These are phyloP conservation scores for Xylariaceae sp. DNA, from an alignment of 2,329 filamentous ascomycete species.

Conservation along the genomic window DNA sequence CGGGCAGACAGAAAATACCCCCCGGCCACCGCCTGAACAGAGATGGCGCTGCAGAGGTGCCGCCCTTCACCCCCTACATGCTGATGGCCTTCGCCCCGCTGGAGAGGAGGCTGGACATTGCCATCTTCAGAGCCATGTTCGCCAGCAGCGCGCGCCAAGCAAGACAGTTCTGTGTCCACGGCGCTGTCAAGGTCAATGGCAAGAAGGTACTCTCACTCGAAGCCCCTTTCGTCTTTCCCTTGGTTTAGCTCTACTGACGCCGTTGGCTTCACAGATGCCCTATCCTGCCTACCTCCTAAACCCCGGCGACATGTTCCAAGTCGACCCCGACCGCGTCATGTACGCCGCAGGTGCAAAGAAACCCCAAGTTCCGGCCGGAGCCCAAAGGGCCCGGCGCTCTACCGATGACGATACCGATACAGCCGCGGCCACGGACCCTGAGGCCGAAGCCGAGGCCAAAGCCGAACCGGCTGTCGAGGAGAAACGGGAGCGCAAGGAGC, in stretches of 20 bases:
- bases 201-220: constrained; percentile 59
- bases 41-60: neutral
- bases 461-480: no score
- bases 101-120: constrained; percentile 87
- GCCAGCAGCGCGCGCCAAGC: constrained; percentile 90
- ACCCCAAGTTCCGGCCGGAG: constrained; percentile 9
- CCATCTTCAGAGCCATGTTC: constrained; percentile 88
- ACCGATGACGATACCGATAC: constrained; percentile 12
- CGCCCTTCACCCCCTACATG: constrained; percentile 71
- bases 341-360: constrained; percentile 77
- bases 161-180: constrained; percentile 88
- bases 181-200: constrained; percentile 90
- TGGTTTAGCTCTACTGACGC: constrained; percentile 6
- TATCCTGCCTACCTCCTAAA: constrained; percentile 92
- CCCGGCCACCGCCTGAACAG: no score
- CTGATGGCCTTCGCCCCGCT: constrained; percentile 91
- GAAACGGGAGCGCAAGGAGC: constrained; percentile 11
- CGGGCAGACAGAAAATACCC: constrained; percentile 46
- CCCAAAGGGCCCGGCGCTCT: constrained; percentile 3
- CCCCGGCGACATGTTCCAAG: constrained; percentile 96
- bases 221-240: neutral
- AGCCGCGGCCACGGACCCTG: constrained; percentile 11
- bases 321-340: constrained; percentile 81
- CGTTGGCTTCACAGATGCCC: constrained; percentile 56
- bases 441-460: constrained; percentile 19